Conservation (phyloP, 2,329 filamentous ascomycete species). For the Neofusicoccum umdonicola region DNA sequence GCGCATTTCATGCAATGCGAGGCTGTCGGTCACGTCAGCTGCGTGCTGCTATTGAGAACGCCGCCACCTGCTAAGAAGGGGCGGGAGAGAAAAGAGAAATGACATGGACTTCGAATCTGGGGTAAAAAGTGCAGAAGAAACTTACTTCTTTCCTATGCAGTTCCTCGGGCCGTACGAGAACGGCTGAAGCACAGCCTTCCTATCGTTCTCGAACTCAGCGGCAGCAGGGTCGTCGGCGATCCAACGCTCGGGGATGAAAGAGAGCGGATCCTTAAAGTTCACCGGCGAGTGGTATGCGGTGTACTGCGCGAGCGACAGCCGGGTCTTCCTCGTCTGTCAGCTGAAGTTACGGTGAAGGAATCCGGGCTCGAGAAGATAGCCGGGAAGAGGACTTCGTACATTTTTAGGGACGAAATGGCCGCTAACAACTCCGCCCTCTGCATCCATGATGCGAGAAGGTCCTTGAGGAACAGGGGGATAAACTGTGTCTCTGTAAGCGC, state of each 20-base stretch:
- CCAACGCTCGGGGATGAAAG: constrained; percentile 36
- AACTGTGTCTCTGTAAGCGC: no score
- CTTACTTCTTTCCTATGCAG: constrained; percentile 38
- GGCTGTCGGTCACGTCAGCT: no score
- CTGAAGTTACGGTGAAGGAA: no score
- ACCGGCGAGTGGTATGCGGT: constrained; percentile 28
- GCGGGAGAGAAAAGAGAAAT: no score
- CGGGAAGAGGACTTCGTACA: not conserved
- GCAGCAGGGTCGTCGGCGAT: constrained; percentile 17
- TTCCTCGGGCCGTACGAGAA: constrained; percentile 36
- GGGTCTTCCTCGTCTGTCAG: no score
- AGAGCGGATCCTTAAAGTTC: constrained; percentile 33
- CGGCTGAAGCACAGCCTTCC: constrained; percentile 28
- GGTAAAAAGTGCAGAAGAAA: no score
- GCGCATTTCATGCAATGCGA: no score
- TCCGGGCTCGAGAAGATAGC: no score
- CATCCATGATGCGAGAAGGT: constrained; percentile 35
- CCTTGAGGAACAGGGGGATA: constrained; percentile 46
- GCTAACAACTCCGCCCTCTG: constrained; percentile 36
- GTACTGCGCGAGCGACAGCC: constrained; percentile 20
- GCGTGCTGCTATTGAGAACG: no score
- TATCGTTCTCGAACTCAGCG: constrained; percentile 27
- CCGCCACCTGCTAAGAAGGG: no score
- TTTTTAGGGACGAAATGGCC: constrained; percentile 36
- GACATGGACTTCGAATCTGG: no score